phyloP scores from a whole-genome alignment of 2,329 filamentous ascomycete species.

The Corniculantispora saksenae region DNA sequence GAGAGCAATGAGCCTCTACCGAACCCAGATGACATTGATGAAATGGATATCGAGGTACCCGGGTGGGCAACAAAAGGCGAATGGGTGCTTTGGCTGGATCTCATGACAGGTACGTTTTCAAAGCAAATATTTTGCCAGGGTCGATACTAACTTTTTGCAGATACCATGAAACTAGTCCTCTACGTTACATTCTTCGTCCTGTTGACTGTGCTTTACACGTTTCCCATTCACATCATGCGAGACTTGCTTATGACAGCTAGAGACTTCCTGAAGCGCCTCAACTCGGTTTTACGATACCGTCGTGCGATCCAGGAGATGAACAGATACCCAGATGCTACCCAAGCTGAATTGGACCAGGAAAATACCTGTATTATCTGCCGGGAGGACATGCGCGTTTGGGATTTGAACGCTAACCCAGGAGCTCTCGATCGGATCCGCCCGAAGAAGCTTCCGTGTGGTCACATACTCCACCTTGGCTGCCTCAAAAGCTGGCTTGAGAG shows the following conservation, averaged over 20 bases:
- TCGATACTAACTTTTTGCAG: constrained; percentile 44
- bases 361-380: constrained; percentile 97
- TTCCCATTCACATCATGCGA: constrained; percentile 94
- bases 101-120: constrained; percentile 64
- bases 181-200: constrained; percentile 93
- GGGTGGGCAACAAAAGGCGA: constrained; percentile 97
- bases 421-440: constrained; percentile 81
- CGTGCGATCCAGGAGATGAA: constrained; percentile 95
- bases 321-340: constrained; percentile 85
- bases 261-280: constrained; percentile 87
- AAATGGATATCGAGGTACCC: constrained; percentile 91
- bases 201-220: constrained; percentile 87
- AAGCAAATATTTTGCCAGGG: background rate
- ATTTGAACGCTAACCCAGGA: constrained; percentile 56
- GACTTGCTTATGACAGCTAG: constrained; percentile 93
- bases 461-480: constrained; percentile 92
- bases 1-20: constrained; percentile 53
- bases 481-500: constrained; percentile 96
- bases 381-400: constrained; percentile 90
- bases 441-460: constrained; percentile 95
- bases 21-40: constrained; percentile 76
- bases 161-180: constrained; percentile 86
- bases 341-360: constrained; percentile 80
- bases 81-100: constrained; percentile 85
- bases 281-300: constrained; percentile 84